A percentile compares a stretch with the other conserved stretches of the same genome.
These are phyloP conservation scores for Blastobotrys illinoisensis DNA, from an alignment of 1,139 yeast genomes.

Conservation along the genomic window DNA sequence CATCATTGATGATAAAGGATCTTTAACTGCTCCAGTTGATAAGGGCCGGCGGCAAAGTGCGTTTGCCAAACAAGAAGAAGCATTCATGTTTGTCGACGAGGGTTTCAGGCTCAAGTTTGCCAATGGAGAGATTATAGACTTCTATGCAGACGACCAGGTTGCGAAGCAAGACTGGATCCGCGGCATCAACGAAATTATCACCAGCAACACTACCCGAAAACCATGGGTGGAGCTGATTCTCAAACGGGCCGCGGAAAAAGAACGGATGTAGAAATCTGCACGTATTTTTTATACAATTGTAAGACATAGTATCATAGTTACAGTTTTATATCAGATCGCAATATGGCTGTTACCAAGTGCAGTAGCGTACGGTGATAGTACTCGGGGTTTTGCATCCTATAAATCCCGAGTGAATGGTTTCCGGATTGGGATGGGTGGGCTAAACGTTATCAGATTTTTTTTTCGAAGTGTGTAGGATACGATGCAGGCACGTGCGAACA, in stretches of 20 bases:
- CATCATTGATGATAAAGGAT: constrained; percentile 28
- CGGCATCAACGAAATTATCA: constrained; percentile 21
- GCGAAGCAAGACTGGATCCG: constrained; percentile 50
- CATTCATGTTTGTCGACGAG: constrained; percentile 24
- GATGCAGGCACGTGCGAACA: neutral
- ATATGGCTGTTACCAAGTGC: too few relatives aligned
- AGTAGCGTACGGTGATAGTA: neutral
- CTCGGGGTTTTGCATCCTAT: too few relatives aligned
- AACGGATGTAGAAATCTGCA: neutral
- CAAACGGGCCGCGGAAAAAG: constrained; percentile 4
- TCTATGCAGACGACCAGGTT: constrained; percentile 53
- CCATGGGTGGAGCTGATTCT: constrained; percentile 27
- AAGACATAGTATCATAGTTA: neutral
- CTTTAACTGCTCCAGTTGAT: constrained; percentile 26
- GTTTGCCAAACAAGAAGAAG: constrained; percentile 29
- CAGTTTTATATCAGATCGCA: too few relatives aligned
- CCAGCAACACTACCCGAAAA: constrained; percentile 14
- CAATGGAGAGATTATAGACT: constrained; percentile 64
- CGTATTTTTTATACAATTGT: neutral
- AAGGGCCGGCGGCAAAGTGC: constrained; percentile 28
- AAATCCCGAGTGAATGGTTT: too few relatives aligned
- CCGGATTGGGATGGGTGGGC: too few relatives aligned
- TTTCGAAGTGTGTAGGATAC: neutral
- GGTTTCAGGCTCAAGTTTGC: constrained; percentile 55
- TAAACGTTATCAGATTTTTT: too few relatives aligned